Evolutionary conservation across 2,329 filamentous ascomycete species (phyloP).

Genomic region (Karstenula rhodostoma): DNA sequence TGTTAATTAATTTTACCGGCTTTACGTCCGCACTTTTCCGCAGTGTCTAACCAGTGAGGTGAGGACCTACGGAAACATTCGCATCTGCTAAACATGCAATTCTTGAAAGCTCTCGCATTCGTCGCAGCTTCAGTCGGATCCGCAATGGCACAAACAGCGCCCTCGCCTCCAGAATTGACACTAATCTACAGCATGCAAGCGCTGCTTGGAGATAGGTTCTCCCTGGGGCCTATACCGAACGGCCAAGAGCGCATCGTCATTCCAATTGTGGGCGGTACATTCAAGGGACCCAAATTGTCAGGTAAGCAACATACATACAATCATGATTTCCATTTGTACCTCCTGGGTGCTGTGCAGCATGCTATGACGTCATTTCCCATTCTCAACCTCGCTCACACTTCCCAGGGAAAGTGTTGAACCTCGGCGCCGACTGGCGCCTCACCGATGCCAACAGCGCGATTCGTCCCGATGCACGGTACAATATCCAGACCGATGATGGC

Average conservation of each 20-base stretch:
- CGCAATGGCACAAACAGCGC: slow-evolving; percentile 14
- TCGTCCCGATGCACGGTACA: slow-evolving; percentile 49
- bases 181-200: slow-evolving; percentile 36
- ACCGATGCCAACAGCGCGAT: slow-evolving; percentile 34
- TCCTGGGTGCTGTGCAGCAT: no score
- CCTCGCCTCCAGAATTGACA: slow-evolving; percentile 29
- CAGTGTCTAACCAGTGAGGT: no score
- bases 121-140: not conserved
- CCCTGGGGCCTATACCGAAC: slow-evolving; percentile 28
- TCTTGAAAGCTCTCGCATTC: not conserved
- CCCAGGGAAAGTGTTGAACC: slow-evolving; percentile 40
- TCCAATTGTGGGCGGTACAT: slow-evolving; percentile 40
- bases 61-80: not conserved
- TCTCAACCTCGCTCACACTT: not conserved
- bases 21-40: not conserved
- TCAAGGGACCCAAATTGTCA: slow-evolving; percentile 36
- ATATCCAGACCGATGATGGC: slow-evolving; percentile 47
- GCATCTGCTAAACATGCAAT: not conserved
- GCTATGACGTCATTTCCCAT: not conserved
- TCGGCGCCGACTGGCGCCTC: slow-evolving; percentile 52
- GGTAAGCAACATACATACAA: slow-evolving; percentile 20
- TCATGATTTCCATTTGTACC: not conserved
- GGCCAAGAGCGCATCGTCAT: slow-evolving; percentile 37
- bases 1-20: not conserved
- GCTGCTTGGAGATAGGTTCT: slow-evolving; percentile 31